Evolutionary conservation across 768 basidiomycete species (phyloP), one percentile per base, ranked within the genome.

Genomic region (Lactarius evosmus): DNA sequence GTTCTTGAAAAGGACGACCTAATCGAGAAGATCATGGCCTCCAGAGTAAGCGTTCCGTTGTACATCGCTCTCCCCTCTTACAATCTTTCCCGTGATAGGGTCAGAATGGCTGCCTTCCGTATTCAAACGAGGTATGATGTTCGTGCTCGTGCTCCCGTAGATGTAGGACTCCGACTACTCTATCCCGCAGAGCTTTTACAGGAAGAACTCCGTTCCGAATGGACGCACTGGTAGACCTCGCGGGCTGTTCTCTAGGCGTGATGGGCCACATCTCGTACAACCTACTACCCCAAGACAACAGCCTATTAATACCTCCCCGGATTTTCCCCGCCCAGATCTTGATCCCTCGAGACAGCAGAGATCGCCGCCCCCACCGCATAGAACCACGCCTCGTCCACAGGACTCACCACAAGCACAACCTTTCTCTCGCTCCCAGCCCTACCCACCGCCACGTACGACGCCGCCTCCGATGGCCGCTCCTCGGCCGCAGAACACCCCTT

Each of bases 1-100:
- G 83, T 85, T 1, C 78, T 91, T 17, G 91, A 93, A 73, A 92
- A 92, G 74, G 86, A 89, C 57, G 90, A 92, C 71, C 75, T 92
- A 51, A 83, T 92, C 41, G 86, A 90, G 56, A 82, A 78, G 44
- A 81, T 89, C 52, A 51, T 90, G 1, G 72, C 72, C 29, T 74
- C 74, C 46, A 73, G 71, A 70, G 90, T 89, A 70, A 59, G 83
- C 74, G 9, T 30, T 6, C 19, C 2, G 1, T 34, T 29, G 1
- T 1, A 22, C 44, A 7, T 2, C 12, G 4, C 38, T 53, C 34
- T 7, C 12, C 49, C 16, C 7, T n/a, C 27, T 41, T 36, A 36
- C n/a, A 44, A 7, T 25, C 57, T 4, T 27, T 49, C 7, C 22
- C 44, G 29, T 25, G 32, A 17, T 27, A 90, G 88, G 80, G 73